Base-by-base conservation (phyloP, 257 asterid species). In the Solanum clarkiae region DNA sequence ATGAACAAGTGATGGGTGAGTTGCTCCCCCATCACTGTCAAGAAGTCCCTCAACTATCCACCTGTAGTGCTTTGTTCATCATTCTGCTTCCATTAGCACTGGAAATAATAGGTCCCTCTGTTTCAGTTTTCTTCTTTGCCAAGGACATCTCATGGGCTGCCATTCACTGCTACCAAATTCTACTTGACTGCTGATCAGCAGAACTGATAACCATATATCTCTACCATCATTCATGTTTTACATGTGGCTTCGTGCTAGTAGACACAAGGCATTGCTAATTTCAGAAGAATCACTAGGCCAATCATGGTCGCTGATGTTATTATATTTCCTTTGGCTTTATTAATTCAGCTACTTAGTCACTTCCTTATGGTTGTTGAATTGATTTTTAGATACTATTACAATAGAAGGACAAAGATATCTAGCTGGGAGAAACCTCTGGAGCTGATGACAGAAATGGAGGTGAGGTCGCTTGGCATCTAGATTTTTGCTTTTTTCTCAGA, bases 371-470 rank as follows among this genome's bases (percentile, higher is more conserved):
- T 77, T 77, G 8, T 51, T 53, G 45, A 51, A 49, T 77, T 26
- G 56, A 71, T 71, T 84, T 6, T 86, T 90, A 96, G 99, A 85
- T 96, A 82, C 83, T 96, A 93, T 87, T 93, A 95, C 93, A 95
- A 93, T 92, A 92, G 87, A 88, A 86, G 87, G 91, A 93, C 97
- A 86, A 87, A 60, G 88, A 65, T 92, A 85, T 97, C 98, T 79
- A 86, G 90, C 51, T 97, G 99, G 99, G 97, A 93, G 88, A 97
- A 94, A 92, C 99, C 99, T 75, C 63, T 85, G 18, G 99, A 94
- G 80, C 89, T 97, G 90, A 97, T 97, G 99, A 92, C 96, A 7
- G 86, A 90, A 69, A 86, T 80, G 62, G 98, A 97, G 95, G 99
- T 90, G 89, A 89, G 93, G 84, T 51, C 44, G 26, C 82, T 15